Evolutionary conservation across 2,329 filamentous ascomycete genomes (phyloP), one percentile per base, ranked within the genome.

Genomic region (Pseudogymnoascus sp.): DNA sequence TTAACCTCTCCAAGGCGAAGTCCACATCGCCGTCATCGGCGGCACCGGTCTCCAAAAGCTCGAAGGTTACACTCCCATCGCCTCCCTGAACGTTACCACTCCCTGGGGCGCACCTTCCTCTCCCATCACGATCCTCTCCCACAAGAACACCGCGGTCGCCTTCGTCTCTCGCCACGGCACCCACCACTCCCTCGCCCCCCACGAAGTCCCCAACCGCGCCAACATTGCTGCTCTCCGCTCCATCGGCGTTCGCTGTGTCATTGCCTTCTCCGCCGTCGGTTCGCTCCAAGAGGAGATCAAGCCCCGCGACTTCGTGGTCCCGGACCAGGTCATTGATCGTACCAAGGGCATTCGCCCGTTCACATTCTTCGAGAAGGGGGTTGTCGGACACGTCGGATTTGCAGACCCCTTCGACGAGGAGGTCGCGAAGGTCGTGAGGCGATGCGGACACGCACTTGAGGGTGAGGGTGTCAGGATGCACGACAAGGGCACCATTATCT

Each of bases 171-270:
- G 94, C 47, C 94, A 99, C 76, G 94, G 94, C 66, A 73, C 85
- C 11, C 81, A 94, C 82, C 94, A 99, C 78, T 84, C 97, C 75
- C 81, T 89, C 67, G 91, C 92, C 5, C 94, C 94, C 0, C 92
- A 97, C 72, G 94, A 99, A 76, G 89, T 99, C n/a, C 91, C 92
- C 63, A 84, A 87, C 66, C 90, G 90, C 65, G 94, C 94, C 75
- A 99, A 97, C 79, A 96, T 99, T 70, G 93, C 94, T n/a, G 94
- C 94, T n/a, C 81, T 99, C 65, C 87, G 94, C 66, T 86, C 84
- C 69, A 81, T 99, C 64, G 94, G 94, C 67, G 94, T 97, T 50
- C 87, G 92, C 70, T 89, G 86, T 72, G 84, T 97, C 73, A 90
- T 99, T 72, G 91, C 93, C 65, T 99, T 99, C 79, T 93, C 88